Conservation (phyloP, 768 basidiomycete genomes). For the Coprinellus micaceus region DNA sequence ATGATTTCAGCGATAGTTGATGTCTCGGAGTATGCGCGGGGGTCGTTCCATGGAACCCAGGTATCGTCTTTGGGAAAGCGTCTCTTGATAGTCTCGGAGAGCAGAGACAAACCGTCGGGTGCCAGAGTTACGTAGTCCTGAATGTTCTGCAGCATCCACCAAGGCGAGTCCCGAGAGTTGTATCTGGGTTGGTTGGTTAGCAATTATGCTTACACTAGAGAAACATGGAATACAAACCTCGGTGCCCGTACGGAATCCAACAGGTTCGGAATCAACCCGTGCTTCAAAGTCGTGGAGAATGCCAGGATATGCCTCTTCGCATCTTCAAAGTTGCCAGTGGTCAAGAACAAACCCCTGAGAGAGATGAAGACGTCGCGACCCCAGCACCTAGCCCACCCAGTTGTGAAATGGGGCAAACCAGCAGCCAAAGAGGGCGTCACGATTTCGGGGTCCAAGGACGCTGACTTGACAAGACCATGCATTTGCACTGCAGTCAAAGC, state of each 20-base stretch:
- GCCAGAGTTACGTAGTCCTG: constrained; percentile 87
- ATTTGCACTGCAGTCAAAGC: constrained; percentile 85
- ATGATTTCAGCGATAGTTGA: constrained; percentile 90
- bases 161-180: constrained; percentile 96
- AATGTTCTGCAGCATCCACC: constrained; percentile 99
- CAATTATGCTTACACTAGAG: too few relatives aligned
- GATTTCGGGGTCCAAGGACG: constrained; percentile 75
- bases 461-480: constrained; percentile 87
- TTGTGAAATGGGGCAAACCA: constrained; percentile 90
- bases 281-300: constrained; percentile 90
- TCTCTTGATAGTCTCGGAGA: constrained; percentile 81
- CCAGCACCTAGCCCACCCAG: constrained; percentile 96
- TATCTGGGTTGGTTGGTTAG: constrained; percentile 44
- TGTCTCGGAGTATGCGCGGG: constrained; percentile 74
- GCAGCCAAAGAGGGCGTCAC: constrained; percentile 84
- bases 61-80: constrained; percentile 93
- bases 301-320: constrained; percentile 90
- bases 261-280: constrained; percentile 94
- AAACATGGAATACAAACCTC: constrained; percentile 42
- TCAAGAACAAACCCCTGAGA: constrained; percentile 86
- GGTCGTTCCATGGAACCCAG: constrained; percentile 91
- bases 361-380: constrained; percentile 95
- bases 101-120: constrained; percentile 78
- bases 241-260: constrained; percentile 86
- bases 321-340: constrained; percentile 83